Evolutionary conservation across 108 stramenopile genomes (phyloP).

Genomic region (Cylindrotheca fusiformis): DNA sequence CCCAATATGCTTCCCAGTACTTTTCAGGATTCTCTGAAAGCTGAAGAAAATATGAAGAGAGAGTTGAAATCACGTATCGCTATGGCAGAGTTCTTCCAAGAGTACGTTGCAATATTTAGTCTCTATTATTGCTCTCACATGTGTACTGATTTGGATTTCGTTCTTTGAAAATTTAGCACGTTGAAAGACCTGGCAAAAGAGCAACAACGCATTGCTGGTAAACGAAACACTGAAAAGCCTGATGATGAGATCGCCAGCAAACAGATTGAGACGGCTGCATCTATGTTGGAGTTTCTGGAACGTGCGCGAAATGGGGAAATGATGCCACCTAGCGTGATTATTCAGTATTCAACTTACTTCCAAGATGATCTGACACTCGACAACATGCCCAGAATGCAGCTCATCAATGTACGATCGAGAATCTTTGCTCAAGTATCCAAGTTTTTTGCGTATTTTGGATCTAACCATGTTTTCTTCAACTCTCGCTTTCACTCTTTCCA

Average conservation of each 20-base stretch:
- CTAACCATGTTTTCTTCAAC: neutral
- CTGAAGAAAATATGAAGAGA: slow-evolving; percentile 97
- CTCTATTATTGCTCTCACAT: slow-evolving; percentile 25
- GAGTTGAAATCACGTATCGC: slow-evolving; percentile 92
- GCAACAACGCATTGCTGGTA: slow-evolving; percentile 70
- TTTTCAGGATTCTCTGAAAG: slow-evolving; percentile 95
- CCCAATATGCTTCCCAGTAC: slow-evolving; percentile 99
- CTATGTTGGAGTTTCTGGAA: slow-evolving; percentile 90
- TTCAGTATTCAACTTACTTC: slow-evolving; percentile 84
- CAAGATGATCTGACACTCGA: slow-evolving; percentile 97
- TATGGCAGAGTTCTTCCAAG: slow-evolving; percentile 97
- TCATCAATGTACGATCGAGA: slow-evolving; percentile 44
- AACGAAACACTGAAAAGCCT: slow-evolving; percentile 28
- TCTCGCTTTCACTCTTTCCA: neutral
- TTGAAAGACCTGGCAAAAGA: slow-evolving; percentile 82
- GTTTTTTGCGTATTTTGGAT: neutral
- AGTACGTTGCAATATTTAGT: slow-evolving; percentile 60
- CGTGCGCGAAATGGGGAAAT: slow-evolving; percentile 87
- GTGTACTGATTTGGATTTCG: neutral
- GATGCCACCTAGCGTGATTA: slow-evolving; percentile 81
- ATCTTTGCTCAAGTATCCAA: no score
- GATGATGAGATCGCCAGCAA: slow-evolving; percentile 47
- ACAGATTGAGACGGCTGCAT: slow-evolving; percentile 63
- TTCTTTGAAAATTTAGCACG: slow-evolving; percentile 56
- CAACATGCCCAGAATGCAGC: slow-evolving; percentile 96